These are phyloP conservation scores for Chaetoscypha palmicola DNA, from an alignment of 2,329 filamentous ascomycete species.

Conservation along the genomic window DNA sequence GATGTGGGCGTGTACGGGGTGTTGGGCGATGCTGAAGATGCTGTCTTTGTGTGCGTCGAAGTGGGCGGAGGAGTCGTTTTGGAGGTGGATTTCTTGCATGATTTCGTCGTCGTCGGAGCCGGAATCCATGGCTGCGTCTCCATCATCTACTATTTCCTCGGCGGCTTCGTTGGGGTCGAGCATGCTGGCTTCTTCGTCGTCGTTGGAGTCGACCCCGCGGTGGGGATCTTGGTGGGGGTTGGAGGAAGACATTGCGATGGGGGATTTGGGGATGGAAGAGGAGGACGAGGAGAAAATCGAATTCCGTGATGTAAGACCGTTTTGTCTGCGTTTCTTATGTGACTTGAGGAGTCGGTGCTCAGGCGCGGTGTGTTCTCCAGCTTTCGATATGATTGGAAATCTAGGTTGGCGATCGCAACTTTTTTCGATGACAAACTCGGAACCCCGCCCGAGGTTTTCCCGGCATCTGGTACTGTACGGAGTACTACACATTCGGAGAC, in stretches of 20 bases:
- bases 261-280: not conserved
- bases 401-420: conserved; percentile 5
- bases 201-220: conserved; percentile 32
- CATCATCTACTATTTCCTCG: conserved; percentile 61
- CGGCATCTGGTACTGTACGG: no score
- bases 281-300: not conserved
- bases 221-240: conserved; percentile 20
- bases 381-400: conserved; percentile 19
- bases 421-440: conserved; percentile 15
- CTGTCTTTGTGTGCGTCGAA: conserved; percentile 88
- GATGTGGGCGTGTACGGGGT: conserved; percentile 70
- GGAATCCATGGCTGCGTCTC: conserved; percentile 76
- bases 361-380: conserved; percentile 2
- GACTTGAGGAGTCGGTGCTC: not conserved
- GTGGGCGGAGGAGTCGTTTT: conserved; percentile 90
- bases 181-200: conserved; percentile 62
- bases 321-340: conserved; percentile 1
- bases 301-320: not conserved
- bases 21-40: conserved; percentile 91
- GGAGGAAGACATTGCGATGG: conserved; percentile 20
- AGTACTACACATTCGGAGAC: no score
- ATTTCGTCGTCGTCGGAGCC: conserved; percentile 56
- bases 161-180: conserved; percentile 70
- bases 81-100: conserved; percentile 64
- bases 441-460: conserved; percentile 1